Conservation (phyloP, 805 yeast genomes). For the Candida vartiovaarae region DNA sequence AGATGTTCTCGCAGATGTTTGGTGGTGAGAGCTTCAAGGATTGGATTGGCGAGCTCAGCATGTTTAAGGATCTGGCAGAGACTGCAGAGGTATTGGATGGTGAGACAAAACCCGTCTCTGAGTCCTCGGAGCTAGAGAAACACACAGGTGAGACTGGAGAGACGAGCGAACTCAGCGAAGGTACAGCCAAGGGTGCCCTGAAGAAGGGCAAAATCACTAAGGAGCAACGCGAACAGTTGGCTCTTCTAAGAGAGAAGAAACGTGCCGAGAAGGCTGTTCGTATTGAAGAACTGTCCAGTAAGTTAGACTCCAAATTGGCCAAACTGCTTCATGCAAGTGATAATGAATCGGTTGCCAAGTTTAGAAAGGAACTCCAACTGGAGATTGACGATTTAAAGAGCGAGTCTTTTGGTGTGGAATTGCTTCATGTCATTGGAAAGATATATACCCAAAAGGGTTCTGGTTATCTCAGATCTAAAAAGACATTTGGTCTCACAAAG, state of each 20-base stretch:
- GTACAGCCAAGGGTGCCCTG: no score
- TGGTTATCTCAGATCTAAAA: slow-evolving; percentile 65
- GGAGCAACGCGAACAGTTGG: slow-evolving; percentile 43
- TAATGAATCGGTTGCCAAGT: slow-evolving; percentile 41
- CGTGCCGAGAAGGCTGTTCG: slow-evolving; percentile 42
- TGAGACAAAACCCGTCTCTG: slow-evolving; percentile 15
- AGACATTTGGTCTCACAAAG: slow-evolving; percentile 82
- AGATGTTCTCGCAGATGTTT: slow-evolving; percentile 75
- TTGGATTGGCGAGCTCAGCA: slow-evolving; percentile 73
- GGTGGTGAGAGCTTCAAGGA: slow-evolving; percentile 76
- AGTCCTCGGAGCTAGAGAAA: slow-evolving; percentile 12
- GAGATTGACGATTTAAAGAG: slow-evolving; percentile 80
- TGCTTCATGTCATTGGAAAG: slow-evolving; percentile 75
- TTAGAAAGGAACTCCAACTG: slow-evolving; percentile 41
- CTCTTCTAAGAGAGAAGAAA: slow-evolving; percentile 47
- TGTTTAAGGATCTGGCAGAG: slow-evolving; percentile 56
- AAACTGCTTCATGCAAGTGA: slow-evolving; percentile 38
- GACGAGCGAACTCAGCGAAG: slow-evolving; percentile 16
- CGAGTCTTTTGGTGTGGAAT: slow-evolving; percentile 92
- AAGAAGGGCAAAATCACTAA: slow-evolving; percentile 24
- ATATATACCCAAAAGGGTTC: slow-evolving; percentile 71
- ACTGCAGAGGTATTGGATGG: slow-evolving; percentile 41
- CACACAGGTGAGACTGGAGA: slow-evolving; percentile 5
- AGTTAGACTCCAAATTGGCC: slow-evolving; percentile 41
- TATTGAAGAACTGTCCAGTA: slow-evolving; percentile 42